Base-by-base conservation (phyloP, 1,284 basidiomycete species). In the Peniophora sp. region DNA sequence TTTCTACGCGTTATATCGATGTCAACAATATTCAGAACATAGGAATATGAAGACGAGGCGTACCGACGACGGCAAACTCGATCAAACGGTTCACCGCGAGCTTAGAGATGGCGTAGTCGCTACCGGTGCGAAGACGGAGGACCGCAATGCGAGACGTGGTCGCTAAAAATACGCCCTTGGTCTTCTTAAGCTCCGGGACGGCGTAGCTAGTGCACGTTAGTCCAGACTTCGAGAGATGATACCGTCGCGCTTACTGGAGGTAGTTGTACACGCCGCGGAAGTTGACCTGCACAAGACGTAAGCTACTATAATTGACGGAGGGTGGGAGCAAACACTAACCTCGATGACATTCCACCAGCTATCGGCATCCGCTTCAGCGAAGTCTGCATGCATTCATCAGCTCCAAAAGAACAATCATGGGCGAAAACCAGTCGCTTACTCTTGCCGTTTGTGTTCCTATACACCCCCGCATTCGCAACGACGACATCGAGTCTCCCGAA, bases 401-500 rank as follows among this genome's bases (percentile, higher is more conserved):
- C n/a, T 8, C 38, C n/a, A 16, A n/a, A 41, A n/a, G n/a, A n/a
- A n/a, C n/a, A n/a, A 8, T 20, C 38, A n/a, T 41, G 38, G 8
- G 16, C 5, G 16, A 32, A 12, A 32, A n/a, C 16, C 8, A n/a
- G 8, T 41, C 8, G 38, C 44, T 1, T 45, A 45, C 44, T 9
- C 9, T 14, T 24, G 14, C 22, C 23, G 3, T 9, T 9, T 23
- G 44, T 22, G 20, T 10, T 45, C 44, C n/a, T 45, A 10, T 6
- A 32, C 27, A 22, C 23, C 11, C 47, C 53, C 36, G 52, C 55
- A 49, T 55, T 55, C 16, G 50, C 47, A 22, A 56, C 39, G 14
- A 52, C 54, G 17, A 56, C 34, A 45, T 56, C 55, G 20, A 56
- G 44, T 16, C 32, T 52, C 2, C 55, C 55, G 27, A 54, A 55